Conservation (phyloP, 2,329 filamentous ascomycete genomes). For the Blastomyces gilchristii region DNA sequence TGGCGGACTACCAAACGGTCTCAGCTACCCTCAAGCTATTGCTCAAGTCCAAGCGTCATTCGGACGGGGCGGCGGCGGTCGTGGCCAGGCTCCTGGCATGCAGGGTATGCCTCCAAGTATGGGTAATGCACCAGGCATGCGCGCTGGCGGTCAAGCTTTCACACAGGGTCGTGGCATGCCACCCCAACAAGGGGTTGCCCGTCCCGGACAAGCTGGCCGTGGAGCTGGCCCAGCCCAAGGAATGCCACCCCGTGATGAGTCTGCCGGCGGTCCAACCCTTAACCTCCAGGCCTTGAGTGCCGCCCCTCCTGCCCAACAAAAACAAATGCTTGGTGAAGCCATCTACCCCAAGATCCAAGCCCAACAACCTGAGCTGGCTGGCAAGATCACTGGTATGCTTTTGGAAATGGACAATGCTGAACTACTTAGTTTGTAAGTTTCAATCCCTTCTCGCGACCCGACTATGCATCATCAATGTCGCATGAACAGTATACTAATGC, state of each 20-base stretch:
- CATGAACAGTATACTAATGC: slow-evolving; percentile 11
- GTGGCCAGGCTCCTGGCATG: slow-evolving; percentile 57
- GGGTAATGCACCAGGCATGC: slow-evolving; percentile 41
- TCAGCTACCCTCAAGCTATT: slow-evolving; percentile 70
- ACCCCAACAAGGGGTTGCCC: slow-evolving; percentile 30
- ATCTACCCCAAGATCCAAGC: slow-evolving; percentile 97
- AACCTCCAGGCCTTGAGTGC: slow-evolving; percentile 43
- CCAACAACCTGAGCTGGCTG: slow-evolving; percentile 88
- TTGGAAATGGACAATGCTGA: slow-evolving; percentile 98
- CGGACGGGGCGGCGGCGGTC: slow-evolving; percentile 57
- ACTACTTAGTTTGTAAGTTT: slow-evolving; percentile 84
- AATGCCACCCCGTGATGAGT: slow-evolving; percentile 31
- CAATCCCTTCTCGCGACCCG: background rate
- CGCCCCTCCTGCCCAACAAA: slow-evolving; percentile 66
- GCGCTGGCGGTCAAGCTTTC: slow-evolving; percentile 38
- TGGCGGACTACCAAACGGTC: slow-evolving; percentile 62
- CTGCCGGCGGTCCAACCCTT: slow-evolving; percentile 32
- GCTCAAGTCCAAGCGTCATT: slow-evolving; percentile 67
- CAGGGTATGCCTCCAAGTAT: slow-evolving; percentile 66
- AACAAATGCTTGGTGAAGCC: slow-evolving; percentile 95
- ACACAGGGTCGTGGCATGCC: slow-evolving; percentile 37
- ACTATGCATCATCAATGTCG: slow-evolving; percentile 3
- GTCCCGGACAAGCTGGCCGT: slow-evolving; percentile 33
- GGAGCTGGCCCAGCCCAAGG: slow-evolving; percentile 25
- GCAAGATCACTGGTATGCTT: slow-evolving; percentile 99